Evolutionary conservation across 164 flowering plant species (phyloP).

Genomic region (Saururus chinensis): DNA sequence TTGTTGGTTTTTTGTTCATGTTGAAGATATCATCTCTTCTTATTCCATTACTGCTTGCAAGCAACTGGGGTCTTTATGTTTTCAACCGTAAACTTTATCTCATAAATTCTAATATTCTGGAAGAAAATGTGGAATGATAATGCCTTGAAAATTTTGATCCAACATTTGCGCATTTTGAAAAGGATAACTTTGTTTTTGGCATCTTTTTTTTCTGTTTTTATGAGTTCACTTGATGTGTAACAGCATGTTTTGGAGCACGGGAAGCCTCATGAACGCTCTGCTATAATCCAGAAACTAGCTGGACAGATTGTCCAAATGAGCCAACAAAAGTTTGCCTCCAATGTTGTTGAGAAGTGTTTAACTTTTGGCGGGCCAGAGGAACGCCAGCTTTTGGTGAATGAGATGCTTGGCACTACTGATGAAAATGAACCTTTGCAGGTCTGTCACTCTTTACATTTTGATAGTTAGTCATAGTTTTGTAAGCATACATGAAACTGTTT

Average conservation of each 20-base stretch:
- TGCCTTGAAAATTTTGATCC: no score
- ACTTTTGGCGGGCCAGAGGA: constrained; percentile 68
- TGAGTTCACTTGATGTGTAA: not conserved
- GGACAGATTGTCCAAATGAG: constrained; percentile 95
- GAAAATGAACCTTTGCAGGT: constrained; percentile 99
- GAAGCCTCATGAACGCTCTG: constrained; percentile 76
- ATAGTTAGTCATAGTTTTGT: not conserved
- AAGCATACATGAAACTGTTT: not conserved
- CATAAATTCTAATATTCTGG: no score
- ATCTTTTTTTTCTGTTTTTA: no score
- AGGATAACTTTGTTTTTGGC: no score
- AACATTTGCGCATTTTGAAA: no score
- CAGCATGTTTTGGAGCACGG: constrained; percentile 99
- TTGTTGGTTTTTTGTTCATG: no score
- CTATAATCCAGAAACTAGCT: constrained; percentile 73
- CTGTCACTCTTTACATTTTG: constrained; percentile 5
- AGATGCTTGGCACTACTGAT: constrained; percentile 96
- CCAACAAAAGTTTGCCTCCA: constrained; percentile 99
- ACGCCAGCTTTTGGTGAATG: constrained; percentile 75
- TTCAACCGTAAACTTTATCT: no score
- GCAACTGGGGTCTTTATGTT: no score
- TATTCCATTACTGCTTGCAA: no score
- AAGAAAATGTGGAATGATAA: no score
- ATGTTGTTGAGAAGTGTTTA: constrained; percentile 96
- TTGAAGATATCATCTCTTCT: no score